phyloP scores from a whole-genome alignment of 2,329 filamentous ascomycete genomes.

The Arthrobotrys musiformis region DNA sequence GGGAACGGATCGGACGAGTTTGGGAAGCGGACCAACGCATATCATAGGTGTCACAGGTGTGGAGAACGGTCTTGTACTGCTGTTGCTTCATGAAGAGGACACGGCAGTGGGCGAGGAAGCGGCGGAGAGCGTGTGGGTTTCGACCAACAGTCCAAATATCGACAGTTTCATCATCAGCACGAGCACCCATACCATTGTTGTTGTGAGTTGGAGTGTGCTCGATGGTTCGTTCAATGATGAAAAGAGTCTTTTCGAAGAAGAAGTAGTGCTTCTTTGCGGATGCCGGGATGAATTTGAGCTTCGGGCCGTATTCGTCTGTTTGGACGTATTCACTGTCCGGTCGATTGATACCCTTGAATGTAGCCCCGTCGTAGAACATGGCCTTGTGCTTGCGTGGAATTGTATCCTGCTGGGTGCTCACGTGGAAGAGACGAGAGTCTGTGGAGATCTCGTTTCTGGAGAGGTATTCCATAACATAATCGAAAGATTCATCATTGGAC shows the following conservation, averaged over 20 bases:
- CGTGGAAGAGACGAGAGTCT: slow-evolving; percentile 59
- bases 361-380: slow-evolving; percentile 60
- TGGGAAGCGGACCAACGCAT: slow-evolving; percentile 72
- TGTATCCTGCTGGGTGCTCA: slow-evolving; percentile 59
- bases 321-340: slow-evolving; percentile 61
- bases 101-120: slow-evolving; percentile 71
- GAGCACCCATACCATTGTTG: slow-evolving; percentile 65
- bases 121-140: slow-evolving; percentile 71
- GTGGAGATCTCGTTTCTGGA: slow-evolving; percentile 58
- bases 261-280: slow-evolving; percentile 74
- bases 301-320: slow-evolving; percentile 63
- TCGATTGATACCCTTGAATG: slow-evolving; percentile 65
- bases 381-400: slow-evolving; percentile 58
- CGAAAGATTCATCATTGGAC: slow-evolving; percentile 59
- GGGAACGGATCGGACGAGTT: slow-evolving; percentile 70
- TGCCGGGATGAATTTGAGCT: slow-evolving; percentile 72
- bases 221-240: slow-evolving; percentile 69
- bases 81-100: slow-evolving; percentile 69
- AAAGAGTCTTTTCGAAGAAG: slow-evolving; percentile 71
- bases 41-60: slow-evolving; percentile 68
- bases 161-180: slow-evolving; percentile 66
- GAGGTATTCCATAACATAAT: slow-evolving; percentile 60
- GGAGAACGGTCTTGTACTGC: slow-evolving; percentile 73
- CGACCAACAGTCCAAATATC: slow-evolving; percentile 72
- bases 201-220: slow-evolving; percentile 57